A percentile compares a stretch with the other conserved stretches of the same genome.
Conservation (phyloP, 257 asterid genomes). For the Echites panduratus region DNA sequence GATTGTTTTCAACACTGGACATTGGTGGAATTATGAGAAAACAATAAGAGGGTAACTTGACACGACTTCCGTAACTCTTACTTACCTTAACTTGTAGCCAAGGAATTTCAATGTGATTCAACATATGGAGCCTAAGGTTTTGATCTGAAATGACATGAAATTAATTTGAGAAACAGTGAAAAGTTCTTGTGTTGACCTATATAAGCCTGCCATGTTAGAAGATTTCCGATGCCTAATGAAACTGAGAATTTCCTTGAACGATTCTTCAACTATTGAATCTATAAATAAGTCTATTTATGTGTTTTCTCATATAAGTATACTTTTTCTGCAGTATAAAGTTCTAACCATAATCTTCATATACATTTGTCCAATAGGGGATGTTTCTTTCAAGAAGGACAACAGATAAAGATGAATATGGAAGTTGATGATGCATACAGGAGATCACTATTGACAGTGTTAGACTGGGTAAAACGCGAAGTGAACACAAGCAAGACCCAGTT, state of each 20-base stretch:
- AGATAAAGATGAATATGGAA: slow-evolving; percentile 62
- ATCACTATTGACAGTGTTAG: slow-evolving; percentile 58
- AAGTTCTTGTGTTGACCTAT: neutral
- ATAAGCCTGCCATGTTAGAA: neutral
- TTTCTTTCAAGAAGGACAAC: slow-evolving; percentile 81
- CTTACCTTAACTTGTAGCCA: neutral
- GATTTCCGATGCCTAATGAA: neutral
- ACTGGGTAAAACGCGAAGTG: slow-evolving; percentile 57
- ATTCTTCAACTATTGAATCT: too few species aligned
- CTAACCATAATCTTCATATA: slow-evolving; percentile 10
- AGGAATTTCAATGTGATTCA: neutral
- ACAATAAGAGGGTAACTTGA: slow-evolving; percentile 68
- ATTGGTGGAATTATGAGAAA: slow-evolving; percentile 96
- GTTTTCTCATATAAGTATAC: neutral
- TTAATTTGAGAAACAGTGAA: neutral
- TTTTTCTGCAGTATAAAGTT: neutral
- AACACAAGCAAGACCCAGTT: slow-evolving; percentile 62
- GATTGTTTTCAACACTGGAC: slow-evolving; percentile 77
- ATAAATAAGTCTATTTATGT: too few species aligned
- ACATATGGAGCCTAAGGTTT: neutral
- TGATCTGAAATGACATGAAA: neutral
- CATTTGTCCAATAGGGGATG: slow-evolving; percentile 60
- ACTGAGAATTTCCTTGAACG: neutral
- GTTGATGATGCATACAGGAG: slow-evolving; percentile 57
- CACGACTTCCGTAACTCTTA: neutral